Evolutionary conservation across 805 yeast genomes (phyloP), one percentile per base, ranked within the genome.

Genomic region (Kregervanrija delftensis): DNA sequence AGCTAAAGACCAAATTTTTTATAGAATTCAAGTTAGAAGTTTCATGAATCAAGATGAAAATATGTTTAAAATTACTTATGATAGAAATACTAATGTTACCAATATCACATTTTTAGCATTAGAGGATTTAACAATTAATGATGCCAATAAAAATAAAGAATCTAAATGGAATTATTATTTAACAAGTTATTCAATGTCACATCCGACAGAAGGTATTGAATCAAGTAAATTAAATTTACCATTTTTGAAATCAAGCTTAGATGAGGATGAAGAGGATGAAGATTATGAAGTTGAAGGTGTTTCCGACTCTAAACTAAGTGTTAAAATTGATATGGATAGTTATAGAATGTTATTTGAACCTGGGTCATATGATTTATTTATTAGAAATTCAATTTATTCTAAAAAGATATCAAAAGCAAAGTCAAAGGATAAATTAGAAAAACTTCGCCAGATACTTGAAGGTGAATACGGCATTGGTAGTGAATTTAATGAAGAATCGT

Each of bases 171-270:
- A 88, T 60, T 91, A 93, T 67, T 93, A 93, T 60, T 75, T 93
- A 41, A 91, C 98, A 0, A 86, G 95, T 37, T 93, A 85, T 63
- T 77, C 90, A 37, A 84, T 93, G 86, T 84, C 96, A 3, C 95
- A 88, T 57, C 98, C 99, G 34, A 93, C 99, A 2, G 99, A 93
- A 64, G 98, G 98, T 30, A 84, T 93, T 13, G 81, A 88, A 13
- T 78, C 86, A 14, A 80, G 84, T 37, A 80, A 79, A 52, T 75
- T 93, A 44, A 75, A 76, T 50, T 71, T 87, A 63, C 98, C 98
- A 22, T 85, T 91, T 64, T 68, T 86, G 52, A 83, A 79, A 53
- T 61, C 76, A 4, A 73, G 71, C 43, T 65, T 81, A 39, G 77
- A 79, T 39, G 73, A 68, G 40, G 76, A 77, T 10, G 73, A 65